Percentiles rank a stretch among this genome's conserved stretches.
Evolutionary conservation across 495 filamentous ascomycete genomes (phyloP).

Genomic region (Neurospora pannonica): DNA sequence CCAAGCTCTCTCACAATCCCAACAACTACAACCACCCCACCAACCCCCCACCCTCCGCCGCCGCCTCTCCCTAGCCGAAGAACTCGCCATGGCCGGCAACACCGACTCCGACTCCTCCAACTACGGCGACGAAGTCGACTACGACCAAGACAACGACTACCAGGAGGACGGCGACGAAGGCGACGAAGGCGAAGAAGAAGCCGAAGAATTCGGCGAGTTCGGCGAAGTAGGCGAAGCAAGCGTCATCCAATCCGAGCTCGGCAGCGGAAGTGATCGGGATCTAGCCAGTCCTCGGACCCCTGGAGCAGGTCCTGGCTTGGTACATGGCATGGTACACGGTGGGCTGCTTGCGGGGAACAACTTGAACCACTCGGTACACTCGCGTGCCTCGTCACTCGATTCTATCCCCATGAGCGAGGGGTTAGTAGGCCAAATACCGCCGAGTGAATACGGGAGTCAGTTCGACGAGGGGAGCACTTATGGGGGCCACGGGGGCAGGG

Average conservation of each 20-base stretch:
- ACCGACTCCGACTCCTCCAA: slow-evolving; percentile 4
- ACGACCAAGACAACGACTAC: neutral
- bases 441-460: neutral
- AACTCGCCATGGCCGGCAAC: slow-evolving; percentile 11
- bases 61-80: slow-evolving; percentile 11
- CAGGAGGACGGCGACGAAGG: slow-evolving; percentile 1
- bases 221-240: neutral
- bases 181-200: neutral
- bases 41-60: neutral
- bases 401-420: neutral
- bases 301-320: neutral
- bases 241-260: neutral
- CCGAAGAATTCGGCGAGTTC: neutral
- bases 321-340: neutral
- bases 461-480: neutral
- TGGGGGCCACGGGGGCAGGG: neutral
- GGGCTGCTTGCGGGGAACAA: neutral
- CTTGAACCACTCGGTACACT: neutral
- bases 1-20: neutral
- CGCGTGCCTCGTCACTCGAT: neutral
- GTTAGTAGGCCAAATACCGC: neutral
- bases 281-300: neutral
- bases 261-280: neutral
- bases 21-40: neutral
- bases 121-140: slow-evolving; percentile 5